Evolutionary conservation across 2,329 filamentous ascomycete species (phyloP), one percentile per base, ranked within the genome.

Genomic region (Fragosphaeria purpurea): DNA sequence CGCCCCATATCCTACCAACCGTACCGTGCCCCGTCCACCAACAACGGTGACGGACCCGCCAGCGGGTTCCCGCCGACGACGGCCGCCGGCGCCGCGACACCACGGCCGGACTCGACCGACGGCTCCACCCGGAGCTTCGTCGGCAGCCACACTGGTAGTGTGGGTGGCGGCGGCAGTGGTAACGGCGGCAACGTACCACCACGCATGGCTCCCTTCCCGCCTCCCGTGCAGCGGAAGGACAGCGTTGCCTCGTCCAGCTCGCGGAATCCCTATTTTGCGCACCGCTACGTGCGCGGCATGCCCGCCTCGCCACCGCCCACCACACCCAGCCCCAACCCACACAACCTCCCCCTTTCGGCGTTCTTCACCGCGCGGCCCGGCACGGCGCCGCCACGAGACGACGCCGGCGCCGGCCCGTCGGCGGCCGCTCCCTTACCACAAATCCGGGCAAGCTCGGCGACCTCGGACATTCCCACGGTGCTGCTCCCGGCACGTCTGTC

Each of bases 1-100:
- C 50, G 53, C 7, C 48, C 55, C 4, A 33, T 47, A 1, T 55
- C 57, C 7, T 57, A 58, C 47, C 57, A 57, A 46, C 50, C 56
- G 7, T 53, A 56, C 44, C 50, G 51, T 1, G 48, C 53, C 5
- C 7, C 43, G 22, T 22, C 22, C 22, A 22, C 7, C 56, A 58
- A 45, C 57, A 57, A 46, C 50, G 55, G 7, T 53, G 55, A 42
- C 50, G 51, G 2, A 48, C 53, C 5, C 7, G 41, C 3, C 48
- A 51, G 37, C 47, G 52, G 4, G 39, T 35, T 34, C 10, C 40
- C 12, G 37, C 45, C 11, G n/a, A 8, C 6, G 35, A 22, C 11
- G 2, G 35, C 35, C 35, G 11, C 7, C 11, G 35, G 2, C 11
- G 7, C 35, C 11, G 7, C 11, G 35, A 11, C 7, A 37, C 11